A percentile compares a stretch with the other conserved stretches of the same genome.
Evolutionary conservation across 1,284 basidiomycete species (phyloP).

Genomic region (Polyporus tsugae): DNA sequence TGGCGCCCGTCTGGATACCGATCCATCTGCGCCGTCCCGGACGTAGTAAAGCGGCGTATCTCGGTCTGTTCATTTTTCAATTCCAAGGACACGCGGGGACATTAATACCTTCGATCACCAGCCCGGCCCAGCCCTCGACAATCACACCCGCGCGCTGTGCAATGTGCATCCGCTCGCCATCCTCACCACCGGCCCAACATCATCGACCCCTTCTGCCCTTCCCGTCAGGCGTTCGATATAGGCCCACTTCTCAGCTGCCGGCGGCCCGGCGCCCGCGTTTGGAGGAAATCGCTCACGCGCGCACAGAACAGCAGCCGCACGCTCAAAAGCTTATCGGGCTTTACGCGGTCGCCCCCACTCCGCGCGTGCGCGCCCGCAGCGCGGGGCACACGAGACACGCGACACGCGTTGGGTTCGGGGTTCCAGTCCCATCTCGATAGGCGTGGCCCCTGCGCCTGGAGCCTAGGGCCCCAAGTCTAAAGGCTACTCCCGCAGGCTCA

Average conservation of each 20-base stretch:
- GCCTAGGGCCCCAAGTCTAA: conserved; percentile 26
- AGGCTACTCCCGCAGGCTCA: conserved; percentile 24
- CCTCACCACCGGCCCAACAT: background rate
- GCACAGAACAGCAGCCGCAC: background rate
- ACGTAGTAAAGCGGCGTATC: conserved; percentile 12
- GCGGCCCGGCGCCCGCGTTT: conserved; percentile 1
- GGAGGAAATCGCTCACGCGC: background rate
- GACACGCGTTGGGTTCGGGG: conserved; percentile 4
- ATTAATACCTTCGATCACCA: conserved; percentile 8
- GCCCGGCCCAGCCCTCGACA: conserved; percentile 7
- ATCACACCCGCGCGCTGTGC: conserved; percentile 3
- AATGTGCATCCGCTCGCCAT: background rate
- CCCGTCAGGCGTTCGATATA: conserved; percentile 1
- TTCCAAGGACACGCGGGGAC: background rate
- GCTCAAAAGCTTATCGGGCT: conserved; percentile 15
- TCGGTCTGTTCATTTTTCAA: background rate
- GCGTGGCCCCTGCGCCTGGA: conserved; percentile 15
- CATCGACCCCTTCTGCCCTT: background rate
- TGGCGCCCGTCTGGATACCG: background rate
- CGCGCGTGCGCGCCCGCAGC: conserved; percentile 1
- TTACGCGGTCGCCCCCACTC: conserved; percentile 5
- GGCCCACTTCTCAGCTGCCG: background rate
- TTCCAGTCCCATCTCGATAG: conserved; percentile 12
- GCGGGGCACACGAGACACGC: background rate
- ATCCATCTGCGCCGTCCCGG: background rate